Evolutionary conservation across 805 yeast species (phyloP).

Genomic region (Yarrowia sp.): DNA sequence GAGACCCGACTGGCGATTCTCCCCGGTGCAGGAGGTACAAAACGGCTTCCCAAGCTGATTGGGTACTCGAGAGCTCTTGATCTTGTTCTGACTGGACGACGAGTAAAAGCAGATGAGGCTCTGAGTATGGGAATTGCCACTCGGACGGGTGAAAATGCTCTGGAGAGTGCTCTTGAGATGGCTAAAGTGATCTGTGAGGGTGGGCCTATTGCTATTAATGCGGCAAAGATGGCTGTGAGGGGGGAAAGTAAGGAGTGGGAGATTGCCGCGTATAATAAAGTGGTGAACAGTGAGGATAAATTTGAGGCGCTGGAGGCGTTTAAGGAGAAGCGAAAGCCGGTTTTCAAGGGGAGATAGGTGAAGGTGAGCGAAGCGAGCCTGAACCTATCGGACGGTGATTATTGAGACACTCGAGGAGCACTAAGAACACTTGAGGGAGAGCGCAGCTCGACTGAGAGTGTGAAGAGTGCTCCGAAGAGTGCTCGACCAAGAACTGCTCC

Average conservation of each 20-base stretch:
- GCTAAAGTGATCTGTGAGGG: constrained; percentile 36
- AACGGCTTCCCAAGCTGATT: constrained; percentile 48
- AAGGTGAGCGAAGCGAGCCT: not conserved
- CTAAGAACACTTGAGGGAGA: too few species aligned
- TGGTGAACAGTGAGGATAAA: constrained; percentile 39
- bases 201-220: constrained; percentile 37
- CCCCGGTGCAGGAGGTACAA: constrained; percentile 56
- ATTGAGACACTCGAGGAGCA: too few species aligned
- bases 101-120: constrained; percentile 42
- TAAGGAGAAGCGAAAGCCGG: constrained; percentile 41
- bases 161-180: constrained; percentile 33
- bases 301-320: constrained; percentile 44
- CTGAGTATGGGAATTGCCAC: constrained; percentile 42
- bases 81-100: constrained; percentile 43
- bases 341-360: constrained; percentile 33
- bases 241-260: constrained; percentile 36
- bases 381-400: too few species aligned
- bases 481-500: too few species aligned
- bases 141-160: constrained; percentile 33
- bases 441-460: too few species aligned
- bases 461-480: too few species aligned
- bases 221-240: constrained; percentile 37
- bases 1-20: constrained; percentile 52
- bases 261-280: constrained; percentile 32
- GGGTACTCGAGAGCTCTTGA: constrained; percentile 55